These are phyloP conservation scores for Cladosporium cucumerinum DNA, from an alignment of 2,329 filamentous ascomycete species.

Conservation along the genomic window DNA sequence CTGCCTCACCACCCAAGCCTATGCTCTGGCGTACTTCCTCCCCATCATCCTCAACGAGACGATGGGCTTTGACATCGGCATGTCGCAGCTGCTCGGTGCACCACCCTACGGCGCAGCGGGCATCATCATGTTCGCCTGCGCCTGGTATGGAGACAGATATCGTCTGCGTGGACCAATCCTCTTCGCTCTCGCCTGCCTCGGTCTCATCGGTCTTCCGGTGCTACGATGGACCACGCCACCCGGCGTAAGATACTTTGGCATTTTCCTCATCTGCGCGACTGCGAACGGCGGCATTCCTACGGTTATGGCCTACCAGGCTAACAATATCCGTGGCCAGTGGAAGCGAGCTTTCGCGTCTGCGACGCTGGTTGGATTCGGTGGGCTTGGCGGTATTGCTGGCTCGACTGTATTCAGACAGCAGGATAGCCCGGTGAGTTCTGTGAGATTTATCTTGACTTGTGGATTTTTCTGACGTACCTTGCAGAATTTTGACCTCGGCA, in stretches of 20 bases:
- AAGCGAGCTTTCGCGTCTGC: slow-evolving; percentile 77
- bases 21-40: slow-evolving; percentile 64
- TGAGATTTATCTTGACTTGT: background rate
- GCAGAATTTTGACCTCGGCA: slow-evolving; percentile 44
- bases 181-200: slow-evolving; percentile 24
- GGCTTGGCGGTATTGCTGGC: slow-evolving; percentile 74
- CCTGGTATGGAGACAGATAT: slow-evolving; percentile 22
- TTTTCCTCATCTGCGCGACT: slow-evolving; percentile 71
- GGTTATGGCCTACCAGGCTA: slow-evolving; percentile 74
- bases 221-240: slow-evolving; percentile 24
- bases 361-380: slow-evolving; percentile 70
- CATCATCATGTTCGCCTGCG: slow-evolving; percentile 28
- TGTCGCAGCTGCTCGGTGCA: slow-evolving; percentile 54
- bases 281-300: slow-evolving; percentile 73
- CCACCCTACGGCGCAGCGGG: slow-evolving; percentile 36
- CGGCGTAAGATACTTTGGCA: slow-evolving; percentile 58
- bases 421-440: slow-evolving; percentile 24
- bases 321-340: slow-evolving; percentile 84
- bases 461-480: slow-evolving; percentile 38
- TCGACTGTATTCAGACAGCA: slow-evolving; percentile 65
- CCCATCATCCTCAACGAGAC: slow-evolving; percentile 65
- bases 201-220: slow-evolving; percentile 26
- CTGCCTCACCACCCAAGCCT: slow-evolving; percentile 45
- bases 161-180: slow-evolving; percentile 22
- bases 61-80: slow-evolving; percentile 57